phyloP scores from a whole-genome alignment of 2,329 filamentous ascomycete species.

The Alternaria arborescens region DNA sequence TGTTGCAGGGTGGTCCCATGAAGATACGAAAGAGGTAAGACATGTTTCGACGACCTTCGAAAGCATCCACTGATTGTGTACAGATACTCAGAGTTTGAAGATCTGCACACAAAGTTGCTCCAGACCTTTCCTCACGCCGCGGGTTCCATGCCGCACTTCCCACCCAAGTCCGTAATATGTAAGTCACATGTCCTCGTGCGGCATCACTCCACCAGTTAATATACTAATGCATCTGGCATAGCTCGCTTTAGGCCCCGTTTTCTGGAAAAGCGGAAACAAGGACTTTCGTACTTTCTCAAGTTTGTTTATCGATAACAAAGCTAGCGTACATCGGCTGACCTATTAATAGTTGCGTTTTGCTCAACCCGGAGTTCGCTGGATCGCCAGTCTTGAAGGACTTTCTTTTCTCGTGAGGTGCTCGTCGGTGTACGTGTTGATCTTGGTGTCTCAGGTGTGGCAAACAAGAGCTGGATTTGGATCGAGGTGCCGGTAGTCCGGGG shows the following conservation, averaged over 20 bases:
- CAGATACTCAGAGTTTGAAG: constrained; percentile 93
- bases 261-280: constrained; percentile 81
- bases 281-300: constrained; percentile 94
- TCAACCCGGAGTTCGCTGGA: constrained; percentile 93
- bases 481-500: background rate
- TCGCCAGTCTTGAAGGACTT: constrained; percentile 94
- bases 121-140: constrained; percentile 84
- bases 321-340: constrained; percentile 40
- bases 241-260: constrained; percentile 80
- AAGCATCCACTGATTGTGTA: constrained; percentile 28
- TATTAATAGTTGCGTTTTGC: constrained; percentile 76
- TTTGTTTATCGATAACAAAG: constrained; percentile 57
- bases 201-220: constrained; percentile 35
- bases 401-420: constrained; percentile 66
- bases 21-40: constrained; percentile 66
- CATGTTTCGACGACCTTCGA: background rate
- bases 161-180: constrained; percentile 89
- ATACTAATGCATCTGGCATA: constrained; percentile 37
- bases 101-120: constrained; percentile 76
- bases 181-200: constrained; percentile 52
- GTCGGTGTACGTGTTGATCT: background rate
- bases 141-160: constrained; percentile 86
- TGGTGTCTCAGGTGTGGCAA: background rate
- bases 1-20: constrained; percentile 62
- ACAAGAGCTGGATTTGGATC: background rate